Evolutionary conservation across 495 filamentous ascomycete genomes (phyloP), one percentile per base, ranked within the genome.

Genomic region (Aspergillus panamensis): DNA sequence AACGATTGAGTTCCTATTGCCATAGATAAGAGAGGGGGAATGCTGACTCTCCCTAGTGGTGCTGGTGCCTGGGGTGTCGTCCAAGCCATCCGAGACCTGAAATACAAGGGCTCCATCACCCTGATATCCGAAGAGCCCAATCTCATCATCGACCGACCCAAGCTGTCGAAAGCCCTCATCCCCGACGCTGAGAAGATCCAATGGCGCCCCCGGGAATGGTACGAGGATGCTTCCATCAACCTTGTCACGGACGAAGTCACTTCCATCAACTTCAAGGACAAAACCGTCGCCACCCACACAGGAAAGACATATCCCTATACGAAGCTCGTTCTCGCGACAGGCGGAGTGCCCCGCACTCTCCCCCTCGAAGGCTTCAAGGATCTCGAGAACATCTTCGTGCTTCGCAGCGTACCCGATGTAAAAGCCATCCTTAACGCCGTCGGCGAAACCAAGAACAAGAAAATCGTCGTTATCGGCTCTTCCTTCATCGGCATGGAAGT

Each of bases 401-500:
- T 98, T 16, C 85, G 94, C 47, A 81, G 80, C 8, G 75, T 96
- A 16, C 77, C 82, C 17, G 87, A 97, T 63, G 84, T 86, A 12
- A 80, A 93, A 68, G 73, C 73, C 49, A 97, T 98, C 64, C 74
- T 88, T 25, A 75, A 71, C 7, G 91, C 91, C 4, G 84, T 92
- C 16, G 90, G 89, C n/a, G 82, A 87, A 13, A 65, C 80, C 6
- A 89, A 89, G 67, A 86, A 85, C 42, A 96, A 94, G 78, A 96
- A 96, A 72, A 83, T 97, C 64, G 91, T 96, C 35, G 80, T 98
- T 16, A 83, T 98, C 54, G 94, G 94, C 17, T 89, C 84, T 53
- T 92, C 88, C 47, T 97, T 98, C 73, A 98, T 98, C 69, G 87
- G 94, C 37, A 95, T 98, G 92, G 94, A 98, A 73, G 82, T 96